Evolutionary conservation across 345 rosid species (phyloP), one percentile per base, ranked within the genome.

Genomic region (Eucalyptus globulus): DNA sequence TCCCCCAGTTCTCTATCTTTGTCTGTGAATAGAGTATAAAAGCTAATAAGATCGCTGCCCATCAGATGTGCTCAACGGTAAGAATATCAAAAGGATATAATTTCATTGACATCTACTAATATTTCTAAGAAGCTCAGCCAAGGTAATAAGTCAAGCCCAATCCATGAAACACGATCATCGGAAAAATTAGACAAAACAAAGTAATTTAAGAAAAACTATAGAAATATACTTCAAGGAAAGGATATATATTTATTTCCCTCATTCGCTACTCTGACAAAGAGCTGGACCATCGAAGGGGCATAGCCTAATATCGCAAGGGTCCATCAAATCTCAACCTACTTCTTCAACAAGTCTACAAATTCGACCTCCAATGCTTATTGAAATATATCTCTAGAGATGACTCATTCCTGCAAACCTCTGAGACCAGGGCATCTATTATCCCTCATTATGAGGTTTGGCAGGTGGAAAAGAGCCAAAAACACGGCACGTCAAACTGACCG

Each of bases 1-100:
- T 93, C 94, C 87, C 92, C 94, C 76, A 93, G 87, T 90, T 93
- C 94, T 81, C 94, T 92, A 81, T 93, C 93, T 90, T 89, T 93
- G 87, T 93, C 94, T 93, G 94, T 85, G 87, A 81, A 60, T 76
- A 40, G 29, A 76, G 85, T 37, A 76, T 24, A 76, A 76, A 76
- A 11, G 21, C 47, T 76, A 43, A 76, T 76, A 11, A 76, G 85
- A 40, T 76, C 2, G 85, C 47, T 76, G 85, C 85, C 21, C 29
- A 76, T 40, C 85, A 76, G 85, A 76, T 21, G 85, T 44, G 27
- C 47, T 76, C 27, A 21, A 40, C 47, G 21, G 47, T 40, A 44
- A 40, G 47, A 40, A 76, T 40, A 76, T 40, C 40, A 29, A n/a
- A 65, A n/a, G 40, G 40, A n/a, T 5, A 37, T 40, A 40, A 76